These are phyloP conservation scores for Galeopsis tetrahit DNA, from an alignment of 257 asterid species.

Conservation along the genomic window DNA sequence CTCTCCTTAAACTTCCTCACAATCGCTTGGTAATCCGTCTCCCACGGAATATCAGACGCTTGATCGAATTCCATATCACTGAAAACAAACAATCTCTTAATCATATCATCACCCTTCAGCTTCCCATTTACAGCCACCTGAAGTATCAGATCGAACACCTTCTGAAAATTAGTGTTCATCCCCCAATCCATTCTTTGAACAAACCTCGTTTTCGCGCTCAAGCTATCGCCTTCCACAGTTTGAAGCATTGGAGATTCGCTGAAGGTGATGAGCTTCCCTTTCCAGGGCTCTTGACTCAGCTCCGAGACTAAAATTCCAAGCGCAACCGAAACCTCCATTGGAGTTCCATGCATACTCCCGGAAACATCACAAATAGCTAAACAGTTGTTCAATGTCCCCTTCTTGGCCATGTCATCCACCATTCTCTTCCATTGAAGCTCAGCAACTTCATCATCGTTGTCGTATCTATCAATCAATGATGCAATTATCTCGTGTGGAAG, in stretches of 20 bases:
- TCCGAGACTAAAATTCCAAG: not conserved
- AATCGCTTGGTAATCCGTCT: not conserved
- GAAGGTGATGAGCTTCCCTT: constrained; percentile 8
- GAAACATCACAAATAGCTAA: constrained; percentile 7
- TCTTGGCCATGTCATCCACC: not conserved
- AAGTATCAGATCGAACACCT: not conserved
- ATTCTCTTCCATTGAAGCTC: constrained; percentile 17
- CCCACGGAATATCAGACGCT: not conserved
- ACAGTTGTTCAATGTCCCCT: not conserved
- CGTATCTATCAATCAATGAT: not conserved
- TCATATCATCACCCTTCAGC: not conserved
- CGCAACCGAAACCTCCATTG: not conserved
- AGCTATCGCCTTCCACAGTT: not conserved
- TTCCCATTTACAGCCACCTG: not conserved
- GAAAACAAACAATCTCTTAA: not conserved
- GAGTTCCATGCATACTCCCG: not conserved
- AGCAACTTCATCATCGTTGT: not conserved
- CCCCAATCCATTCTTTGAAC: not conserved
- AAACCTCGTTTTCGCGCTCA: not conserved
- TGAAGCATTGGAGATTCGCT: not conserved
- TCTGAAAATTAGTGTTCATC: not conserved
- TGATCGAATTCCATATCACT: constrained; percentile 4
- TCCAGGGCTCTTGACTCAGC: not conserved
- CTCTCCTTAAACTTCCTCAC: constrained; percentile 3
- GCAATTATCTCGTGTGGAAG: constrained; percentile 1